Percentiles rank a stretch among this genome's conserved stretches.
Conservation (phyloP, 208 protist genomes). For the Zelonia costaricensis region DNA sequence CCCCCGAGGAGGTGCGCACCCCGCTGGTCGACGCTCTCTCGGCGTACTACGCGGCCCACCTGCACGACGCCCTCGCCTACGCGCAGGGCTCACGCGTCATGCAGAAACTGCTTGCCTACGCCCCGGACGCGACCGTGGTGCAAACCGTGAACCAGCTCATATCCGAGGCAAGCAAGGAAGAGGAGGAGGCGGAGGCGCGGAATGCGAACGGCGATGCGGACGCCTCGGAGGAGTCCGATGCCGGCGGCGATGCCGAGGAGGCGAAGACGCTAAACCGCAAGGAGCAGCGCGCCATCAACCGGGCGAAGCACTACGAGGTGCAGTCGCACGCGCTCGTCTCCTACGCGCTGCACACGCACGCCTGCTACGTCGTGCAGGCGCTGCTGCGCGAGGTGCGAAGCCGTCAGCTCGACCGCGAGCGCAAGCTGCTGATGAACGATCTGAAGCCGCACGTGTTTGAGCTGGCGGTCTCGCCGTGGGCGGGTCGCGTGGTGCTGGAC, state of each 20-base stretch:
- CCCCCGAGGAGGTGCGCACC: conserved; percentile 37
- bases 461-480: conserved; percentile 83
- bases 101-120: conserved; percentile 85
- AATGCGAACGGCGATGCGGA: conserved; percentile 7
- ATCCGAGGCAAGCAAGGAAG: conserved; percentile 34
- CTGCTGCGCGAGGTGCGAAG: conserved; percentile 70
- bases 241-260: conserved; percentile 14
- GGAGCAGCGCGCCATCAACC: conserved; percentile 68
- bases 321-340: conserved; percentile 61
- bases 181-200: conserved; percentile 43
- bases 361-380: conserved; percentile 82
- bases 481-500: conserved; percentile 86
- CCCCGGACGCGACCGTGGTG: conserved; percentile 55
- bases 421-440: conserved; percentile 76
- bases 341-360: conserved; percentile 78
- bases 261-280: conserved; percentile 38
- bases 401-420: conserved; percentile 60
- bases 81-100: conserved; percentile 82
- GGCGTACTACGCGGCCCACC: conserved; percentile 34
- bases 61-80: conserved; percentile 58
- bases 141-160: conserved; percentile 49
- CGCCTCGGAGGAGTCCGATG: conserved; percentile 15
- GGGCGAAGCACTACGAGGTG: conserved; percentile 62
- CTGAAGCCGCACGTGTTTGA: conserved; percentile 89
- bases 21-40: conserved; percentile 44